A percentile compares a stretch with the other conserved stretches of the same genome.
Conservation (phyloP, 208 protist genomes). For the Leishmania tropica region DNA sequence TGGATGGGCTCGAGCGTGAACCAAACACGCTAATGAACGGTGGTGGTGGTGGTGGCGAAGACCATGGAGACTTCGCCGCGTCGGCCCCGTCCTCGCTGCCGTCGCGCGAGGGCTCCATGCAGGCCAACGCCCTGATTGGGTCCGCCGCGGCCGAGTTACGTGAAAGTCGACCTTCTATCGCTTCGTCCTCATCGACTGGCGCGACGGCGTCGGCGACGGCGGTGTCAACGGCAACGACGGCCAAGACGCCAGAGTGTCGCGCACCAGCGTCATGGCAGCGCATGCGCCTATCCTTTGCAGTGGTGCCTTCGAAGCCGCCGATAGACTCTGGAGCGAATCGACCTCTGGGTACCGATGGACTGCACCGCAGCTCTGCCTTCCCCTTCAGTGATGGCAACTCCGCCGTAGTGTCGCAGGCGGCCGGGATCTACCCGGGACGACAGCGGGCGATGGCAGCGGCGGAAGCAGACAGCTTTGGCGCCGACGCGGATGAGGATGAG, state of each 20-base stretch:
- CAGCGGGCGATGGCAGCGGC: not conserved
- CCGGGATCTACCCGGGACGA: not conserved
- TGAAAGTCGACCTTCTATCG: not conserved
- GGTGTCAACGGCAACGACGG: not conserved
- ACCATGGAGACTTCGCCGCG: not conserved
- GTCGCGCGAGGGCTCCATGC: not conserved
- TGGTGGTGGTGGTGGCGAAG: not conserved
- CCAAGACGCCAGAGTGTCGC: not conserved
- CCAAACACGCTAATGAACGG: not conserved
- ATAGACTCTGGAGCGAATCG: constrained; percentile 9
- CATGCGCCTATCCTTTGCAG: constrained; percentile 10
- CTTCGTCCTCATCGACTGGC: not conserved
- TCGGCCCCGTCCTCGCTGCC: not conserved
- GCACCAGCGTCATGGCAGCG: not conserved
- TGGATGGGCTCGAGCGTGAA: not conserved
- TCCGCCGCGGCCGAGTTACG: not conserved
- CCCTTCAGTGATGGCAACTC: not conserved
- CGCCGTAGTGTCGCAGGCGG: not conserved
- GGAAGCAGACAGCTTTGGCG: not conserved
- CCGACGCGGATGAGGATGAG: constrained; percentile 13
- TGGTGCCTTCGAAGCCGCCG: constrained; percentile 21
- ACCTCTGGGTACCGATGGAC: not conserved
- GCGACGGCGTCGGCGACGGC: not conserved
- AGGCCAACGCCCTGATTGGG: not conserved
- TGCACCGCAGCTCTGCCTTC: not conserved